Evolutionary conservation across 1,284 basidiomycete genomes (phyloP).

Genomic region (Malassezia globosa): DNA sequence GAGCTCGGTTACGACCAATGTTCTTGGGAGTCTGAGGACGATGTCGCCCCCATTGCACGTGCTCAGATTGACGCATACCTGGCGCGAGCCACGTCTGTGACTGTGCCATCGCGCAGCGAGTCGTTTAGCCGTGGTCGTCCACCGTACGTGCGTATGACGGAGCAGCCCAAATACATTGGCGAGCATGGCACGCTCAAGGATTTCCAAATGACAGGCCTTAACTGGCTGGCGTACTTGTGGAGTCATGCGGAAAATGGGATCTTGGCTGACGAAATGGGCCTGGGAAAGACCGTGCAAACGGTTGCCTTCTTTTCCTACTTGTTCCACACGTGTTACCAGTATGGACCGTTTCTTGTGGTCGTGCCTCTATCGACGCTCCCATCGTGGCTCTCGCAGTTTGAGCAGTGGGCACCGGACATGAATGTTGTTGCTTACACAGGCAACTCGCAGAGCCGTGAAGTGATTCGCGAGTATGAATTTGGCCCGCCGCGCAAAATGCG

Average conservation of each 20-base stretch:
- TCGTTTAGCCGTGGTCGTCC: conserved; percentile 66
- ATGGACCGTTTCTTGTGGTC: conserved; percentile 91
- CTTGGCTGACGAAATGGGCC: conserved; percentile 97
- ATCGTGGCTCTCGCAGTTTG: conserved; percentile 95
- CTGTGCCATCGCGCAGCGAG: conserved; percentile 75
- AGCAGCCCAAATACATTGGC: conserved; percentile 79
- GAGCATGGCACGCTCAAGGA: conserved; percentile 71
- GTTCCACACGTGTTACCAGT: conserved; percentile 80
- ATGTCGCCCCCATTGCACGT: conserved; percentile 56
- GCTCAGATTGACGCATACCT: conserved; percentile 71
- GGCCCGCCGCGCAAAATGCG: conserved; percentile 63
- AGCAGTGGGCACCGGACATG: conserved; percentile 87
- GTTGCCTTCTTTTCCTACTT: conserved; percentile 93
- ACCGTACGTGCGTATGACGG: conserved; percentile 68
- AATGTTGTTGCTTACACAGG: conserved; percentile 84
- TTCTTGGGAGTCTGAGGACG: conserved; percentile 76
- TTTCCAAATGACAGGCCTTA: conserved; percentile 93
- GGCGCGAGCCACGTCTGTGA: conserved; percentile 63
- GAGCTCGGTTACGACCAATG: conserved; percentile 86
- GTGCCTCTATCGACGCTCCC: conserved; percentile 97
- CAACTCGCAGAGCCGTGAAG: conserved; percentile 70
- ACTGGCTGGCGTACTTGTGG: conserved; percentile 97
- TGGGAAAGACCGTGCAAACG: conserved; percentile 93
- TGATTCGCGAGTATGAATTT: conserved; percentile 76
- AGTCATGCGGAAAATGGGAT: conserved; percentile 90